phyloP scores from a whole-genome alignment of 441 rosid species.

The Populus hybrid region DNA sequence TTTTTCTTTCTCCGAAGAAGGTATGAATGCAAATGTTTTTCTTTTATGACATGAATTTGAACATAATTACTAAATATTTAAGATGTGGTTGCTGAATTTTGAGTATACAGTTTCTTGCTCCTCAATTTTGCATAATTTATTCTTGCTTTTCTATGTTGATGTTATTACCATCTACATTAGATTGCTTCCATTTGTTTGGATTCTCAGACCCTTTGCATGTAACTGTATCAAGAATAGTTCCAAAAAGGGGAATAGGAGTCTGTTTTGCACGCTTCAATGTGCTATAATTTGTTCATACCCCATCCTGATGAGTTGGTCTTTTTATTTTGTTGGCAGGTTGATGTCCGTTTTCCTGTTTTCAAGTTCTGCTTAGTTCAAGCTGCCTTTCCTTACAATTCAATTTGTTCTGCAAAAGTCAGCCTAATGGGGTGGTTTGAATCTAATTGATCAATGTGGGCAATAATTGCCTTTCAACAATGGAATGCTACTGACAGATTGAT shows the following conservation, averaged over 20 bases:
- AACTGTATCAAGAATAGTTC: background rate
- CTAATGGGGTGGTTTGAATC: conserved; percentile 32
- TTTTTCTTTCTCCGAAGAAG: conserved; percentile 90
- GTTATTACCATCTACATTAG: background rate
- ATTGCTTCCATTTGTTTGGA: background rate
- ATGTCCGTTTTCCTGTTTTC: conserved; percentile 20
- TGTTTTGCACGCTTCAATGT: background rate
- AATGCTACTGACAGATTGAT: conserved; percentile 53
- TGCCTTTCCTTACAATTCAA: conserved; percentile 10
- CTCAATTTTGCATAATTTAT: background rate
- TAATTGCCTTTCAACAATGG: conserved; percentile 21
- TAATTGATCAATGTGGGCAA: conserved; percentile 32
- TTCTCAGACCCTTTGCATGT: background rate
- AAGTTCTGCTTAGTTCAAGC: conserved; percentile 10
- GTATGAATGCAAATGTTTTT: conserved; percentile 27
- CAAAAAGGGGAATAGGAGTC: no score
- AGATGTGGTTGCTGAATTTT: background rate
- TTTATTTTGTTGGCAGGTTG: conserved; percentile 54
- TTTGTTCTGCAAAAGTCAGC: conserved; percentile 19
- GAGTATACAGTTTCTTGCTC: background rate
- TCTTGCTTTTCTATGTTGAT: background rate
- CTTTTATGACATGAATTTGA: background rate
- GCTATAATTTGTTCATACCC: background rate
- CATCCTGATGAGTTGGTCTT: background rate
- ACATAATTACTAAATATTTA: background rate